Percentiles rank a stretch among this genome's conserved stretches.
Evolutionary conservation across 495 filamentous ascomycete species (phyloP).

Genomic region (Penicillium arizonense): DNA sequence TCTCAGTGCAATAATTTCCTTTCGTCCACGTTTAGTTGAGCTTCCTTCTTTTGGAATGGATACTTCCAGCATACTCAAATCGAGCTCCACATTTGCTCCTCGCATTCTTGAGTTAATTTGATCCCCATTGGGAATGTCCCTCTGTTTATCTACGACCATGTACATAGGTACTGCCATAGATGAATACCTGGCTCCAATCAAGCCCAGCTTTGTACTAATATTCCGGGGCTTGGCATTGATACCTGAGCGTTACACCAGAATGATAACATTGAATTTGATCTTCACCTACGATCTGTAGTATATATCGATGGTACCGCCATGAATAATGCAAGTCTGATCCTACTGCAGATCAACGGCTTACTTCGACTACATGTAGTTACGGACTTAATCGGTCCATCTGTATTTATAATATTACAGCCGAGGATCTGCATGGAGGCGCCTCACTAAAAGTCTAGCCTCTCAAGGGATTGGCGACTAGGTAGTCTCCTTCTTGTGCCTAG

Average conservation of each 20-base stretch:
- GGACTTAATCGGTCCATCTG: too few relatives aligned
- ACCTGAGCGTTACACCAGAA: too few relatives aligned
- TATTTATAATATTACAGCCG: neutral
- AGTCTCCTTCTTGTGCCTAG: neutral
- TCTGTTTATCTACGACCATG: neutral
- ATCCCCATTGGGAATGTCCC: neutral
- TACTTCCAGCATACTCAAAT: neutral
- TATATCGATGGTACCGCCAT: too few relatives aligned
- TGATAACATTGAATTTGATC: too few relatives aligned
- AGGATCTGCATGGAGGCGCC: neutral
- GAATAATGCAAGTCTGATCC: too few relatives aligned
- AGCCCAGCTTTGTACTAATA: neutral
- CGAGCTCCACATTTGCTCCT: neutral
- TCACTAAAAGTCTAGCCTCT: neutral
- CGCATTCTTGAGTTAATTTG: neutral
- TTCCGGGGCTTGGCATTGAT: too few relatives aligned
- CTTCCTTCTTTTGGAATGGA: neutral
- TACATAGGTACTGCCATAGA: neutral
- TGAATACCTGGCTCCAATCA: neutral
- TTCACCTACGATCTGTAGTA: too few relatives aligned
- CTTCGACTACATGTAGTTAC: too few relatives aligned
- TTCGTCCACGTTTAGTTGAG: neutral
- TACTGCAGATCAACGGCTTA: too few relatives aligned
- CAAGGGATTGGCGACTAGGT: neutral
- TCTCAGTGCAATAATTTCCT: slow-evolving; percentile 4